A percentile compares a stretch with the other conserved stretches of the same genome.
Conservation (phyloP, 352 stramenopile species). For the Aphanomyces euteiches region DNA sequence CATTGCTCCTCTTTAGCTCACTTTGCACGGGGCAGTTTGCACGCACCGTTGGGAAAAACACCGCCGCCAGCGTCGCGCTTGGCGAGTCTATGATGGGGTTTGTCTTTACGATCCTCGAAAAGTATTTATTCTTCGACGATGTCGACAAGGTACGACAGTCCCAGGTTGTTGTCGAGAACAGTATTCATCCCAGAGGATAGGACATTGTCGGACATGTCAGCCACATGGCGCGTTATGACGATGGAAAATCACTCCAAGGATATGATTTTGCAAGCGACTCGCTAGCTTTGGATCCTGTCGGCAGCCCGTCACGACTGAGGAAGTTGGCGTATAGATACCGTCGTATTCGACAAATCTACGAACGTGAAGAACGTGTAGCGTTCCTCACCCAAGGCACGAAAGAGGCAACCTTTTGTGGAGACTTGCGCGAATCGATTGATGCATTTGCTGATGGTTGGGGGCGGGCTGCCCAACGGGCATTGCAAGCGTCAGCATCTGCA, state of each 20-base stretch:
- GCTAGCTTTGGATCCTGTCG: constrained; percentile 4
- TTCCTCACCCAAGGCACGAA: constrained; percentile 53
- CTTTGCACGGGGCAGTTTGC: constrained; percentile 73
- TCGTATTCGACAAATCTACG: constrained; percentile 75
- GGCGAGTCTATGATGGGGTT: constrained; percentile 86
- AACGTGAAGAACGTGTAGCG: constrained; percentile 53
- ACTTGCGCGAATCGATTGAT: constrained; percentile 68
- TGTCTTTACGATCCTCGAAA: constrained; percentile 69
- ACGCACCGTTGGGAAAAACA: constrained; percentile 53
- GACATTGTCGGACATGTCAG: constrained; percentile 26
- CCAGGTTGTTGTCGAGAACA: no score
- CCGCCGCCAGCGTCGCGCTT: constrained; percentile 52
- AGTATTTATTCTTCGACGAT: constrained; percentile 81
- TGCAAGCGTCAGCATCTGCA: constrained; percentile 46
- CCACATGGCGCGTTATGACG: constrained; percentile 25
- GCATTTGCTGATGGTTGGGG: constrained; percentile 68
- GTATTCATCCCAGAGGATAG: not conserved
- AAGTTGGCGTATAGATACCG: constrained; percentile 42
- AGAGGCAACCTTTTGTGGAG: constrained; percentile 69
- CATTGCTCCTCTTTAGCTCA: constrained; percentile 74
- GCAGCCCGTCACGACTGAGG: constrained; percentile 2
- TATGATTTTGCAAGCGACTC: constrained; percentile 27
- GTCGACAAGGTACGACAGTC: constrained; percentile 63
- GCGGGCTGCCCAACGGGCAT: constrained; percentile 51
- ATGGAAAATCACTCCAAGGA: not conserved